These are phyloP conservation scores for Onygenales sp. DNA, from an alignment of 2,329 filamentous ascomycete genomes.

Conservation along the genomic window DNA sequence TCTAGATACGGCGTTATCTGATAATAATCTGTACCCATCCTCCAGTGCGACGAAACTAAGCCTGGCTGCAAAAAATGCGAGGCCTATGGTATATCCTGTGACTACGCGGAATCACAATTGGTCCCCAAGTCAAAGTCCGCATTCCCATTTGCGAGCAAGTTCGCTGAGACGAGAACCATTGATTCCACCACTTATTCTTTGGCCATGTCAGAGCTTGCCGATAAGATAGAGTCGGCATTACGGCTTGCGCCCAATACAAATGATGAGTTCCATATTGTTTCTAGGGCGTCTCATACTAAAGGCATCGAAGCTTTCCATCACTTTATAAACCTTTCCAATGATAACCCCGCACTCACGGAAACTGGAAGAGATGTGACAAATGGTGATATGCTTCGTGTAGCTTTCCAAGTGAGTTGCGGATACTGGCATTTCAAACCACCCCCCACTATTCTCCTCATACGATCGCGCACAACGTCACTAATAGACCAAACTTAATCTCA, in stretches of 20 bases:
- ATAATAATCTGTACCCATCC: neutral
- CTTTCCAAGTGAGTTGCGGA: constrained; percentile 19
- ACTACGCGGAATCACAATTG: constrained; percentile 14
- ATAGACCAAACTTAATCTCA: constrained; percentile 7
- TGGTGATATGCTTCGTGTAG: constrained; percentile 19
- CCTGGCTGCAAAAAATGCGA: constrained; percentile 23
- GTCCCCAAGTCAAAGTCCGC: neutral
- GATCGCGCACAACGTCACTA: no score
- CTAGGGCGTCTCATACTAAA: constrained; percentile 1
- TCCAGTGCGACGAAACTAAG: constrained; percentile 26
- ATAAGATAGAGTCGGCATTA: constrained; percentile 17
- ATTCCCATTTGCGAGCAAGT: constrained; percentile 8
- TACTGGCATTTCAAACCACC: neutral
- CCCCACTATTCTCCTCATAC: neutral
- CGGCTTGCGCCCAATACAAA: constrained; percentile 4
- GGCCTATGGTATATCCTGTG: constrained; percentile 21
- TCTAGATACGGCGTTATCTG: neutral
- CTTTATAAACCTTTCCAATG: constrained; percentile 16
- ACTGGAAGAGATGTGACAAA: constrained; percentile 13
- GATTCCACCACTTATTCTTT: constrained; percentile 3
- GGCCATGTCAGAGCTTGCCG: constrained; percentile 8
- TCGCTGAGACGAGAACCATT: neutral
- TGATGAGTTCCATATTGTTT: neutral
- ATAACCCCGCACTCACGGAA: constrained; percentile 11
- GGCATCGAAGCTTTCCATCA: constrained; percentile 19